Evolutionary conservation across 768 basidiomycete species (phyloP).

Genomic region (Podaxis sp.): DNA sequence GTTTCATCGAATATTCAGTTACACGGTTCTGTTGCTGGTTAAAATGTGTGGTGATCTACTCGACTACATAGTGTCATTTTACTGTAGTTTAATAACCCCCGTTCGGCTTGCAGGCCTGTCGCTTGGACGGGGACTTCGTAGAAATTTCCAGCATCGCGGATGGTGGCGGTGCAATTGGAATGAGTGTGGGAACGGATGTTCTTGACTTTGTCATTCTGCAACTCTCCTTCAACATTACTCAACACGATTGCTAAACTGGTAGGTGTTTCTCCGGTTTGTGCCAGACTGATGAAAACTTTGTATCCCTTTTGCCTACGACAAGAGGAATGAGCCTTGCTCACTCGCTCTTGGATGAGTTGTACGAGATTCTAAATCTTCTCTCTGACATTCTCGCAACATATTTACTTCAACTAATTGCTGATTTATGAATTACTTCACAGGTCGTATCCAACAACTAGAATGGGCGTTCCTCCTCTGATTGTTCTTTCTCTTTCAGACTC

Average conservation of each 20-base stretch:
- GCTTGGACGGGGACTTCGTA: too few relatives aligned
- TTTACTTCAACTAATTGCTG: neutral
- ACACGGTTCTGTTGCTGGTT: too few relatives aligned
- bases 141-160: too few relatives aligned
- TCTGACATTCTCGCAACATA: slow-evolving; percentile 22
- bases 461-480: neutral
- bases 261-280: neutral
- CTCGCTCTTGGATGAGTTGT: slow-evolving; percentile 24
- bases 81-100: too few relatives aligned
- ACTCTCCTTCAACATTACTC: too few relatives aligned
- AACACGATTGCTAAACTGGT: neutral
- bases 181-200: too few relatives aligned
- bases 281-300: slow-evolving; percentile 14
- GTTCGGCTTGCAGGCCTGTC: too few relatives aligned
- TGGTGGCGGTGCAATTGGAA: too few relatives aligned
- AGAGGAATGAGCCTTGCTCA: slow-evolving; percentile 11
- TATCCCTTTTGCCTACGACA: slow-evolving; percentile 14
- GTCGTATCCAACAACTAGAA: neutral
- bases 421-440: neutral
- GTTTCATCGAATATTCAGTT: too few relatives aligned
- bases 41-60: too few relatives aligned
- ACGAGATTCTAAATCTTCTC: slow-evolving; percentile 28
- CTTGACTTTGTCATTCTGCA: too few relatives aligned
- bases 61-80: too few relatives aligned
- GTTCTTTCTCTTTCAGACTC: slow-evolving; percentile 31